These are phyloP conservation scores for Oldenlandia corymbosa DNA, from an alignment of 257 asterid species.

Conservation along the genomic window DNA sequence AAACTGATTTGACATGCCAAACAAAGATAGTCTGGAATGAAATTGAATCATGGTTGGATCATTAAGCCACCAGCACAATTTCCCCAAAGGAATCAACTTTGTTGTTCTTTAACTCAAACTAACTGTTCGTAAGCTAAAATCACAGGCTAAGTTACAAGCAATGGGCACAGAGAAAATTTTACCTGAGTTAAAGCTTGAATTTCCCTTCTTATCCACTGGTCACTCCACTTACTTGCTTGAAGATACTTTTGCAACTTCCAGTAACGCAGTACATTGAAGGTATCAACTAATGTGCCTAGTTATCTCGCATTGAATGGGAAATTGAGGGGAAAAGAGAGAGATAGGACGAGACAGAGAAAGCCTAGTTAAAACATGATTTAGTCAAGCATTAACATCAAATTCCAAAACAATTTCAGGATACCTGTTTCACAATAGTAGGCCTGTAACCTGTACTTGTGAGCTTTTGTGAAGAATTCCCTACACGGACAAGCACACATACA, in stretches of 20 bases:
- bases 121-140: not conserved
- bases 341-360: not conserved
- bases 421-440: conserved; percentile 73
- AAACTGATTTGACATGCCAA: not conserved
- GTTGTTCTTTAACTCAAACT: not conserved
- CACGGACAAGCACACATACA: no score
- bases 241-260: conserved; percentile 66
- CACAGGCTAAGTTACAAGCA: not conserved
- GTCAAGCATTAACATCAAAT: not conserved
- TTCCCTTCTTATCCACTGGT: conserved; percentile 71
- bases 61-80: no score
- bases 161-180: not conserved
- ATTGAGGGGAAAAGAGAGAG: not conserved
- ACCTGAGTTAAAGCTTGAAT: conserved; percentile 73
- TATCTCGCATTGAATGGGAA: not conserved
- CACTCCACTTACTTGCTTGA: conserved; percentile 46
- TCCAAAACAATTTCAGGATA: conserved; percentile 14
- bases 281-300: conserved; percentile 43
- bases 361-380: not conserved
- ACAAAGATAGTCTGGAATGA: not conserved
- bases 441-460: conserved; percentile 68
- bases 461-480: conserved; percentile 63
- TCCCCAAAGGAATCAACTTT: not conserved
- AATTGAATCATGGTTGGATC: not conserved
- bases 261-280: conserved; percentile 37